Base-by-base conservation (phyloP, 768 basidiomycete genomes). In the Filobasidium floriforme region DNA sequence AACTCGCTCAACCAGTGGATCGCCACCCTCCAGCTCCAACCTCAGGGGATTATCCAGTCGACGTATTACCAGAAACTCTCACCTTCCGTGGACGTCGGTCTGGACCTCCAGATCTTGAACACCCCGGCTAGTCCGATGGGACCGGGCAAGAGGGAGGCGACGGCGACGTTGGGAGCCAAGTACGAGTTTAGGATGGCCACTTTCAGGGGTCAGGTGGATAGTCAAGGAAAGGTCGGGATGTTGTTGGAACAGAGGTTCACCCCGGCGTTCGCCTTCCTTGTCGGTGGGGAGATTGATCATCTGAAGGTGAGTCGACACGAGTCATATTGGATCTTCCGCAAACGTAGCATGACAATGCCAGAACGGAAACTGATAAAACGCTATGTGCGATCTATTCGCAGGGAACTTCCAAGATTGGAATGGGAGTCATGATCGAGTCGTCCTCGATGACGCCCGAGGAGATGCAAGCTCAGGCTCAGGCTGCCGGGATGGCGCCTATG, bases 241-340 rank as follows among this genome's bases (percentile, higher is more conserved):
- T 79, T 93, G 73, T 85, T 98, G 24, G 96, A 99, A 80, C 94
- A 98, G 80, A 85, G 92, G 62, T 92, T 98, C 78, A 90, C 90
- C 14, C 96, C 96, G 4, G 86, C 90, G 10, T 97, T 99, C 75
- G 86, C 91, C 15, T 96, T 99, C 84, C 79, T 93, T 72, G 86
- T 99, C 55, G 85, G 90, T 19, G 96, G 96, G 11, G 96, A 99
- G 83, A 92, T 99, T 71, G 96, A 99, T 79, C 96, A 99, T 84
- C 88, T 91, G 83, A 98, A 93, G 87, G 92, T 90, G 72, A 69
- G 80, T 71, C 66, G 11, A 7, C 41, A 19, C 19, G 15, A 32
- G 5, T 57, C 52, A 1, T 37, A 9, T n/a, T 26, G 12, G n/a
- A n/a, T n/a, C n/a, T n/a, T n/a, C 10, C 18, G 37, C 22, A 28